phyloP scores from a whole-genome alignment of 345 rosid species.

The Salix koriyanagi region DNA sequence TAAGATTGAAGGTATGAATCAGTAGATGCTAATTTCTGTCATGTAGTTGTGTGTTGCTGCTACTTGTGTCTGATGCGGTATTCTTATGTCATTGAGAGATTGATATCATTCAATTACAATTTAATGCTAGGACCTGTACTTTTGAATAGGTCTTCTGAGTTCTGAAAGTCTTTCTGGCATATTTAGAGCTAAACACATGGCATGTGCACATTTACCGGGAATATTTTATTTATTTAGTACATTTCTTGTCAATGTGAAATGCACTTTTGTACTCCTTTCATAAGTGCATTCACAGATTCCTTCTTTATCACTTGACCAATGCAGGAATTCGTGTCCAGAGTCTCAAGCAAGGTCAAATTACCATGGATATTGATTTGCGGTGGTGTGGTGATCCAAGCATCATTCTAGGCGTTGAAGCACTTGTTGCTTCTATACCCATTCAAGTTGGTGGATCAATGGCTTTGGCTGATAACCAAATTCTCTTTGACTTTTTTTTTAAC shows the following conservation, averaged over 20 bases:
- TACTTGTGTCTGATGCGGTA: neutral
- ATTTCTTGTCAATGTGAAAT: neutral
- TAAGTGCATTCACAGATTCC: neutral
- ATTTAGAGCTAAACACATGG: neutral
- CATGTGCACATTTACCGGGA: neutral
- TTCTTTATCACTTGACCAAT: conserved; percentile 23
- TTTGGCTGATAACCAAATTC: no score
- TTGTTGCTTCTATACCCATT: conserved; percentile 97
- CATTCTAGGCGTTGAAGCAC: conserved; percentile 80
- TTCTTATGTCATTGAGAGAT: neutral
- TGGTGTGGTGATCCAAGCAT: conserved; percentile 99
- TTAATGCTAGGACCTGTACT: neutral
- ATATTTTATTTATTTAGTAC: neutral
- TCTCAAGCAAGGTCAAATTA: conserved; percentile 92
- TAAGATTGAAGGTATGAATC: conserved; percentile 81
- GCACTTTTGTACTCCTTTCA: neutral
- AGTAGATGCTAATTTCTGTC: neutral
- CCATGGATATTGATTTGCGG: conserved; percentile 92
- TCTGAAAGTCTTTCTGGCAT: neutral
- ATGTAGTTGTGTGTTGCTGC: neutral
- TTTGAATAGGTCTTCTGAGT: neutral
- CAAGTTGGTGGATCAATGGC: conserved; percentile 54
- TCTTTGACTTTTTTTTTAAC: no score
- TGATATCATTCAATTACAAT: neutral
- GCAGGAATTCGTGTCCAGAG: conserved; percentile 97